Evolutionary conservation across 208 protist species (phyloP), one percentile per base, ranked within the genome.

Genomic region (Leptomonas pyrrhocoris): DNA sequence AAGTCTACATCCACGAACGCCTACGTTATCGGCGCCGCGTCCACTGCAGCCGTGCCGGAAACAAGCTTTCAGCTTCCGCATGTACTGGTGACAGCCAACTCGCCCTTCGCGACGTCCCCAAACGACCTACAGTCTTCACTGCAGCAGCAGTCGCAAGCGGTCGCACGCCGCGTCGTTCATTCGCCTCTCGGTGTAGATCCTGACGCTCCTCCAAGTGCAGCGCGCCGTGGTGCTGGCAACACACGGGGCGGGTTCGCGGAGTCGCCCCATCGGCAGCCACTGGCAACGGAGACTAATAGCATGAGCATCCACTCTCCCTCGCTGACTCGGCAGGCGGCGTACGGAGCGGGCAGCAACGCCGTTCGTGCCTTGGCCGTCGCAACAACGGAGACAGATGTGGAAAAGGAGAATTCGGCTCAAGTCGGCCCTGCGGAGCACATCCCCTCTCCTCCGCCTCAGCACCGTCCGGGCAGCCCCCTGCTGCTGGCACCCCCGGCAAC

Each of bases 301-400:
- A 61, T 48, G 16, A 50, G 38, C 60, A 31, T 38, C 30, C 45
- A 31, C 51, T 56, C 62, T 31, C 31, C 62, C 13, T 43, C 49
- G 2, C 23, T 57, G 18, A 7, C 49, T 19, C 27, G 38, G 28
- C 61, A 60, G 23, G 54, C 65, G 40, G 70, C 70, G 16, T 58
- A 69, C 43, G 70, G 70, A 0, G 46, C 54, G 3, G 70, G 70
- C 53, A 64, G 61, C 62, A 54, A 58, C 54, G 70, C 60, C 16
- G 61, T 75, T 40, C 70, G 60, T 36, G 50, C 61, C 8, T 28
- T 75, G 31, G 43, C 45, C 25, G 19, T 31, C 1, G 27, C 57
- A 11, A 43, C 38, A 13, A 61, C 25, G n/a, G 42, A 12, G 21
- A 45, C 23, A 21, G 57, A 58, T n/a, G 13, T 18, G 2, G 25